Evolutionary conservation across 768 basidiomycete species (phyloP).

Genomic region (Tulasnella sp.): DNA sequence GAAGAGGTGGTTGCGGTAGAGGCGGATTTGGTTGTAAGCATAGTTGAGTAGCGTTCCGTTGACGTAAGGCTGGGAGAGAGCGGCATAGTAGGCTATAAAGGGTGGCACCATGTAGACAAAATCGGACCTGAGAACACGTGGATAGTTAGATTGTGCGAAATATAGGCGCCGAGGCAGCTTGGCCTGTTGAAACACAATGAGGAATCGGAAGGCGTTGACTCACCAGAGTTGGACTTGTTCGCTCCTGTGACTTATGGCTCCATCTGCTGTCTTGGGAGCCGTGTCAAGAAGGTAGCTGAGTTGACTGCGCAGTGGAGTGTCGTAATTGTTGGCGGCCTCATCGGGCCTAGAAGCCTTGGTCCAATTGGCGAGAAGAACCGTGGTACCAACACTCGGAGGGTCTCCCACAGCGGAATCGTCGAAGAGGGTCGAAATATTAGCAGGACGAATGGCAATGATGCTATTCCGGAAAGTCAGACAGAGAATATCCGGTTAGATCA

Average conservation of each 20-base stretch:
- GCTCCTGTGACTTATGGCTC: conserved; percentile 69
- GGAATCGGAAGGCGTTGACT: conserved; percentile 18
- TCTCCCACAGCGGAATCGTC: conserved; percentile 58
- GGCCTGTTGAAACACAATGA: too few relatives aligned
- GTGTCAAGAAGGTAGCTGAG: conserved; percentile 44
- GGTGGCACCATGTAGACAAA: conserved; percentile 79
- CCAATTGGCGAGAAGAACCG: conserved; percentile 52
- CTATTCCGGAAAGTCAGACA: not conserved
- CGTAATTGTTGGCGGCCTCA: conserved; percentile 49
- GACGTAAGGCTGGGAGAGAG: conserved; percentile 24
- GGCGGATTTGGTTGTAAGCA: conserved; percentile 55
- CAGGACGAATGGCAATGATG: conserved; percentile 8
- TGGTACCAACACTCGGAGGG: conserved; percentile 64
- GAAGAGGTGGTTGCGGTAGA: conserved; percentile 56
- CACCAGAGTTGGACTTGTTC: conserved; percentile 63
- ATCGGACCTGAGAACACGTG: conserved; percentile 44
- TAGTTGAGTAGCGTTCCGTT: conserved; percentile 49
- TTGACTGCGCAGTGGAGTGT: conserved; percentile 31
- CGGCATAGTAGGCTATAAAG: conserved; percentile 75
- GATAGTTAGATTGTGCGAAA: conserved; percentile 1
- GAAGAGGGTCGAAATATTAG: conserved; percentile 1
- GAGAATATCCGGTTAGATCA: not conserved
- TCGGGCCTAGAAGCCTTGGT: conserved; percentile 32
- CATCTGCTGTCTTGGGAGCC: conserved; percentile 54
- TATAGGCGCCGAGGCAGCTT: not conserved